phyloP scores from a whole-genome alignment of 192 early-diverging fungal genomes.

The Coemansia sp. region DNA sequence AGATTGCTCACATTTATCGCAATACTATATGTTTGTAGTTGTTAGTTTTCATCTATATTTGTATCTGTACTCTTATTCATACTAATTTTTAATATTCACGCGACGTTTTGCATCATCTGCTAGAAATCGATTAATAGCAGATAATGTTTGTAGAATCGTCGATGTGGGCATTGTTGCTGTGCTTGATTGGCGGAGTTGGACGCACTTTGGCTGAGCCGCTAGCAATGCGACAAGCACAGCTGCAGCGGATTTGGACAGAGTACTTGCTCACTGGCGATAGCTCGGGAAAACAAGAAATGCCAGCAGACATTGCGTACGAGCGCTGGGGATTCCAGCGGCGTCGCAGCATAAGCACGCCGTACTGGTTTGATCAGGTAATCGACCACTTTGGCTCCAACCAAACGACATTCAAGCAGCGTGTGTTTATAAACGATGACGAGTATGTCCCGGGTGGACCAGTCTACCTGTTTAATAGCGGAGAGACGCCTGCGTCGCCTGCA shows the following conservation, averaged over 20 bases:
- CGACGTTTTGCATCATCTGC: neutral
- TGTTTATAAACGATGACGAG: slow-evolving; percentile 41
- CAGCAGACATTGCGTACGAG: neutral
- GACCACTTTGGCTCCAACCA: slow-evolving; percentile 39
- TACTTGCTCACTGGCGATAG: slow-evolving; percentile 7
- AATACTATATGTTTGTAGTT: neutral
- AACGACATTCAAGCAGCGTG: slow-evolving; percentile 48
- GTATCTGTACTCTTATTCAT: neutral
- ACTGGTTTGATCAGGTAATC: slow-evolving; percentile 49
- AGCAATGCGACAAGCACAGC: slow-evolving; percentile 32
- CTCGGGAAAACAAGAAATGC: neutral
- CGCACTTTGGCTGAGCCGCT: slow-evolving; percentile 7
- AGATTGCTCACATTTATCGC: neutral
- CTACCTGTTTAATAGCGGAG: slow-evolving; percentile 52
- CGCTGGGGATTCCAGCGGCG: neutral
- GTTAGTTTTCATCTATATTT: neutral
- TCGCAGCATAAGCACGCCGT: slow-evolving; percentile 11
- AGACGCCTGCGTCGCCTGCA: slow-evolving; percentile 49
- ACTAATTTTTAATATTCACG: neutral
- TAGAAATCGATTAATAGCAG: neutral
- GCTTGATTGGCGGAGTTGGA: neutral
- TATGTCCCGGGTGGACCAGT: slow-evolving; percentile 51
- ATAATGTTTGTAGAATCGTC: neutral
- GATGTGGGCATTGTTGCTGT: slow-evolving; percentile 3
- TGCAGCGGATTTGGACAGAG: slow-evolving; percentile 31